Evolutionary conservation across 495 filamentous ascomycete species (phyloP), one percentile per base, ranked within the genome.

Genomic region (Mycothermus thermophilus): DNA sequence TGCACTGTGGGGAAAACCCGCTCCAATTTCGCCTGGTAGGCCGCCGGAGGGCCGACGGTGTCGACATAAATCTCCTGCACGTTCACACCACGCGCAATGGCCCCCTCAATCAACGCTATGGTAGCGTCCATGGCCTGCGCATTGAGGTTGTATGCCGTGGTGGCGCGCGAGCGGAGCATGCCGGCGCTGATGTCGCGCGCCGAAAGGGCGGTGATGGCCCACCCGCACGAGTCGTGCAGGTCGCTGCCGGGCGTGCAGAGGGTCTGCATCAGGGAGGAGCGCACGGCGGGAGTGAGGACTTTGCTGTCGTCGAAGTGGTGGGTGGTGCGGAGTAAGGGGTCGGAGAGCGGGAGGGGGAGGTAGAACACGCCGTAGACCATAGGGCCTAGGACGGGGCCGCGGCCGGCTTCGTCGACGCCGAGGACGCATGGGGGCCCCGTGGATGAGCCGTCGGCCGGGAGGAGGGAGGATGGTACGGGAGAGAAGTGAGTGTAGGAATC

Each of bases 121-220:
- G 90, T 97, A 0, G 90, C 85, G 59, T 97, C 88, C 71, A 93
- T 80, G 1, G 90, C 90, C 57, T 96, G 90, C n/a, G 86, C 85
- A 59, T 97, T 97, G 35, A 97, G 68, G 51, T 97, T 97, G 59
- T 94, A 94, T 1, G 42, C 30, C 0, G 66, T 62, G 3, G 66
- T 70, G 0, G 56, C n/a, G 23, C 37, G 43, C 9, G 84, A 66
- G 18, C 69, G 66, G 53, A 94, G 69, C 79, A 93, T 92, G 32
- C 78, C 75, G 1, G 83, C 68, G 13, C 71, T 69, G 34, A 93
- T 93, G 54, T 88, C 81, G 23, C 83, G 74, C 10, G 86, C 83
- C 3, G 85, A 93, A 36, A 96, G 76, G 9, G 78, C 59, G 4
- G 78, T 74, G 4, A 79, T 72, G 8, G 83, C 85, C 75, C 83